These are phyloP conservation scores for Penstemon davidsonii DNA, from an alignment of 257 asterid genomes.

Conservation along the genomic window DNA sequence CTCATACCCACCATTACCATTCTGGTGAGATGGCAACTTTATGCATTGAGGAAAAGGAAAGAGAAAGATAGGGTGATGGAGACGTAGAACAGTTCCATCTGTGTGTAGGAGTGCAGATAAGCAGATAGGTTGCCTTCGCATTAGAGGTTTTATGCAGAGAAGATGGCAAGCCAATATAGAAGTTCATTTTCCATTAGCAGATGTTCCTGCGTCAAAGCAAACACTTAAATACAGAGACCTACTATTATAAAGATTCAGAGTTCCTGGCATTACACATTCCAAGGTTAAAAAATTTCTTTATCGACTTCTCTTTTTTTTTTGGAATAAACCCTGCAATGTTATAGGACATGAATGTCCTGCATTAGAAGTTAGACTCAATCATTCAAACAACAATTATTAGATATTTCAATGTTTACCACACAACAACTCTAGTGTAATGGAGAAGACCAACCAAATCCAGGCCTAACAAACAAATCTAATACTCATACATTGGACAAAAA, in stretches of 20 bases:
- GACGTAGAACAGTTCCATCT: slow-evolving; percentile 67
- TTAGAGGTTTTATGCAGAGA: slow-evolving; percentile 62
- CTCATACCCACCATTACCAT: slow-evolving; percentile 54
- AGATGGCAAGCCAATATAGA: slow-evolving; percentile 60
- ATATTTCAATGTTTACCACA: no score
- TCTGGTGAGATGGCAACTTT: slow-evolving; percentile 59
- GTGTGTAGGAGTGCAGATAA: slow-evolving; percentile 68
- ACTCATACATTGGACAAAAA: no score
- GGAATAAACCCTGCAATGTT: no score
- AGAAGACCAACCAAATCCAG: no score
- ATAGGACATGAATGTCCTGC: no score
- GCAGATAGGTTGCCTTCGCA: slow-evolving; percentile 69
- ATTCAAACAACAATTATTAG: no score
- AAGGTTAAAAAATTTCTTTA: no score
- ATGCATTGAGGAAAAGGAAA: slow-evolving; percentile 51
- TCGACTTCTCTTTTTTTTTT: no score
- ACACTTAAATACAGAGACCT: slow-evolving; percentile 58
- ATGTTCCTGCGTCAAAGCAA: slow-evolving; percentile 90
- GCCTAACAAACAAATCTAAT: no score
- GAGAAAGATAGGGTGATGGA: slow-evolving; percentile 49
- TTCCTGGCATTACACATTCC: slow-evolving; percentile 15
- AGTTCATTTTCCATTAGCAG: slow-evolving; percentile 63
- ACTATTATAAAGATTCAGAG: slow-evolving; percentile 22
- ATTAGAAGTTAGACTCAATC: no score
- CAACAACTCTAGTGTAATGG: no score